phyloP scores from a whole-genome alignment of 1,139 yeast genomes.

The Zygosaccharomyces pseudobailii region DNA sequence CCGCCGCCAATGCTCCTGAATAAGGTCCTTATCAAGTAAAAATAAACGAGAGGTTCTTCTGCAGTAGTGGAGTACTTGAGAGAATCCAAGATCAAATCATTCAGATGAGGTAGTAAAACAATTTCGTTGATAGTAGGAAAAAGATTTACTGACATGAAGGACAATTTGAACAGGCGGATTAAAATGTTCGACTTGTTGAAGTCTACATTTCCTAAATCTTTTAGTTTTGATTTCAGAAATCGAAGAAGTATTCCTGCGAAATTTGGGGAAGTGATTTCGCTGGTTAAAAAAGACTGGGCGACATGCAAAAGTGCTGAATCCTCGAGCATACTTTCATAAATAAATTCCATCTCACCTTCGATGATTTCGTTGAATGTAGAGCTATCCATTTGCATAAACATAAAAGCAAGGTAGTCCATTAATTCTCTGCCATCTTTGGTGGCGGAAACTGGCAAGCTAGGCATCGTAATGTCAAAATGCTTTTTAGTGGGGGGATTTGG shows the following conservation, averaged over 20 bases:
- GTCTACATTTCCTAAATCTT: slow-evolving; percentile 77
- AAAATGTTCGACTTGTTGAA: slow-evolving; percentile 74
- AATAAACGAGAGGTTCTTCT: slow-evolving; percentile 85
- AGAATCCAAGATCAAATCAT: slow-evolving; percentile 74
- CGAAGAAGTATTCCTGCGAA: slow-evolving; percentile 83
- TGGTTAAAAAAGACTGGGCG: slow-evolving; percentile 90
- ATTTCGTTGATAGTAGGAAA: slow-evolving; percentile 85
- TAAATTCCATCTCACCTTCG: slow-evolving; percentile 69
- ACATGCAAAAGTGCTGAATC: slow-evolving; percentile 86
- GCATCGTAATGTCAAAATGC: slow-evolving; percentile 67
- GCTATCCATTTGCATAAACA: slow-evolving; percentile 90
- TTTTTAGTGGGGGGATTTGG: slow-evolving; percentile 28
- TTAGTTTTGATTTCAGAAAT: slow-evolving; percentile 67
- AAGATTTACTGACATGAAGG: slow-evolving; percentile 92
- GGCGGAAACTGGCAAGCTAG: slow-evolving; percentile 77
- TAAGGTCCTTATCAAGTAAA: slow-evolving; percentile 79
- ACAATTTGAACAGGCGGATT: slow-evolving; percentile 79
- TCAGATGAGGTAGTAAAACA: slow-evolving; percentile 82
- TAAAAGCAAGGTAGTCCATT: slow-evolving; percentile 93
- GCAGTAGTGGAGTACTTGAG: slow-evolving; percentile 80
- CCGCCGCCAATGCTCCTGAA: slow-evolving; percentile 97
- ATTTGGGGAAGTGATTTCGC: slow-evolving; percentile 88
- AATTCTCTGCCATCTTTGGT: slow-evolving; percentile 92
- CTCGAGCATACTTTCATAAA: slow-evolving; percentile 74
- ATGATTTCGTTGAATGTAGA: slow-evolving; percentile 94